Conservation (phyloP, 352 stramenopile genomes). For the Globisporangium spiculum region DNA sequence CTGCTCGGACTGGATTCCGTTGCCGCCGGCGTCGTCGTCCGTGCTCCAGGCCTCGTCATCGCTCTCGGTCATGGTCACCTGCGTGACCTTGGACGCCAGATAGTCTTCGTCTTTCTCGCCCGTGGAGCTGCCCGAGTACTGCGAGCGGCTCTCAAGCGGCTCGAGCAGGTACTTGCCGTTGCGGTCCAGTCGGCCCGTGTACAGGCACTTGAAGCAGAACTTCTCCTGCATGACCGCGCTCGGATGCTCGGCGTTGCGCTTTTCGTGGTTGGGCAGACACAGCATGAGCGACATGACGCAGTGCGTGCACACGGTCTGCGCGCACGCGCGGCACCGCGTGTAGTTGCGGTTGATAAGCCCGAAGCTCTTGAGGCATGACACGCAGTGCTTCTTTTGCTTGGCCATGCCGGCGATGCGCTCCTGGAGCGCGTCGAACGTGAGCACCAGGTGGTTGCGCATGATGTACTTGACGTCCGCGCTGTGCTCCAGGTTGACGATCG, state of each 20-base stretch:
- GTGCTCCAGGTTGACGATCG: slow-evolving; percentile 41
- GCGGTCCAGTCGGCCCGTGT: slow-evolving; percentile 47
- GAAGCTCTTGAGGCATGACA: slow-evolving; percentile 37
- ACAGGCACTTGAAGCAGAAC: slow-evolving; percentile 65
- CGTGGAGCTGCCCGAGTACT: slow-evolving; percentile 18
- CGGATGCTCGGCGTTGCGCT: slow-evolving; percentile 50
- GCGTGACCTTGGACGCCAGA: slow-evolving; percentile 17
- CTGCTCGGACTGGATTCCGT: slow-evolving; percentile 9
- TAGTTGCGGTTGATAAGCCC: slow-evolving; percentile 38
- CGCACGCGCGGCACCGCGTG: slow-evolving; percentile 50
- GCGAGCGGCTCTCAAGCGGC: slow-evolving; percentile 35
- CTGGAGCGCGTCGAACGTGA: slow-evolving; percentile 35
- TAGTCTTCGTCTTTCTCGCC: slow-evolving; percentile 23
- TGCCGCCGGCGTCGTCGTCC: slow-evolving; percentile 2
- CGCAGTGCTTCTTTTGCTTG: slow-evolving; percentile 37
- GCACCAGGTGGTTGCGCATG: slow-evolving; percentile 38
- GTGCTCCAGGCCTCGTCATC: slow-evolving; percentile 20
- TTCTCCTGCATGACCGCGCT: slow-evolving; percentile 63
- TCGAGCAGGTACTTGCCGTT: slow-evolving; percentile 33
- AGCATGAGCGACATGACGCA: slow-evolving; percentile 58
- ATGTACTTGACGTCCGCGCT: slow-evolving; percentile 57
- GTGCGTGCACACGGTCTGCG: slow-evolving; percentile 46
- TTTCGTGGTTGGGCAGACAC: slow-evolving; percentile 52
- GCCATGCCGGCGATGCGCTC: slow-evolving; percentile 26
- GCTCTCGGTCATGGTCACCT: slow-evolving; percentile 16